A percentile compares a stretch with the other conserved stretches of the same genome.
Conservation (phyloP, 345 rosid genomes). For the Eucalyptus fibrosa region DNA sequence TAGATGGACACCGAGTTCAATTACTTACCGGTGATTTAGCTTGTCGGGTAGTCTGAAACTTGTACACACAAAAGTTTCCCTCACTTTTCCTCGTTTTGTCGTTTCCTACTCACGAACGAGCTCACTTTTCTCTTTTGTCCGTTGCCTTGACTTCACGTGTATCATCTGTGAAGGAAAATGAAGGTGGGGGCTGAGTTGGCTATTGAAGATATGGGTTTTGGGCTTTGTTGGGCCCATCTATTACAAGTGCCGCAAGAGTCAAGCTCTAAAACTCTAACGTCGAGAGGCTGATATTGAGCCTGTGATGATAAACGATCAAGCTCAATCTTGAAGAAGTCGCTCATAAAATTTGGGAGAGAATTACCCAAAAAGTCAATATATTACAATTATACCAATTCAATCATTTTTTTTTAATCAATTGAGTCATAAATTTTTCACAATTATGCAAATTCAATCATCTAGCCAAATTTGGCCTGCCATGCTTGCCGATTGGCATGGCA, state of each 20-base stretch:
- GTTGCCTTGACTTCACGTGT: neutral
- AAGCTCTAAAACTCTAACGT: neutral
- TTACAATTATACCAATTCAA: rapidly evolving
- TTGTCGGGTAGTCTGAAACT: neutral
- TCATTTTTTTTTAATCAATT: too few species aligned
- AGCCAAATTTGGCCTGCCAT: rapidly evolving
- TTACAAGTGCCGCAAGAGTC: neutral
- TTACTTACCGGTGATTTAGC: neutral
- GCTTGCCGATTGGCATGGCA: rapidly evolving
- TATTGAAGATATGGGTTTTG: neutral
- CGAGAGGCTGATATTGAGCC: neutral
- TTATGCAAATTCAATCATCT: too few species aligned
- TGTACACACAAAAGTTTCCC: neutral
- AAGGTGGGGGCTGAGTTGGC: neutral
- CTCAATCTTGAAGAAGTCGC: neutral
- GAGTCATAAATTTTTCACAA: too few species aligned
- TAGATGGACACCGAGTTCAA: neutral
- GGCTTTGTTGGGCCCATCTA: neutral
- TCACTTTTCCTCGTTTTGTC: neutral
- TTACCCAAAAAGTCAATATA: too few species aligned
- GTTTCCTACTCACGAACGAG: neutral
- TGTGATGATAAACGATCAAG: neutral
- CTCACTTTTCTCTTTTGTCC: neutral
- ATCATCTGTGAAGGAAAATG: neutral
- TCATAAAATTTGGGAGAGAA: neutral